Base-by-base conservation (phyloP, 2,329 filamentous ascomycete genomes). In the Phialocephala subalpina region DNA sequence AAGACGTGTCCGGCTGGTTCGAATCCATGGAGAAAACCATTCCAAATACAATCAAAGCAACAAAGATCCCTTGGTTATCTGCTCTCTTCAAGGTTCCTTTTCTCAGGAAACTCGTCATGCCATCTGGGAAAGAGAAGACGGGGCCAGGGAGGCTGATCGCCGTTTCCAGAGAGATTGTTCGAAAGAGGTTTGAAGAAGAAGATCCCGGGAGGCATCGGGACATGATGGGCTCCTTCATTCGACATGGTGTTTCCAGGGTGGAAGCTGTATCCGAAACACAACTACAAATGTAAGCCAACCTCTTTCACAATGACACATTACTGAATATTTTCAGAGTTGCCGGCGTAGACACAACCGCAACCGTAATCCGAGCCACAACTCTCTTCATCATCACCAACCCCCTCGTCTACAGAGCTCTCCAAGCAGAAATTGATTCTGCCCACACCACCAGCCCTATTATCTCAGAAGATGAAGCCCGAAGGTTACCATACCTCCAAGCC, bases 301-400 rank as follows among this genome's bases (percentile, higher is more conserved):
- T 53, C 20, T 22, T 12, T 8, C 20, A 22, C 22, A 38, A 12
- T n/a, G 3, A n/a, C 1, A 20, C 22, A 8, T n/a, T 27, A 18
- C 40, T 69, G 14, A 67, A 22, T 25, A 38, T 16, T 5, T 63
- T 16, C 40, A 70, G 68, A 47, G 78, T 86, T 5, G 86, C 86
- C 4, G 87, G 86, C 3, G 84, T 84, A 0, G 87, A 88, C 66
- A 87, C 85, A 0, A 87, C 86, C 0, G 84, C 87, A 0, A 85
- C 84, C 0, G 81, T 81, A 1, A 81, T 89, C 11, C 82, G 68
- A 45, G 62, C 61, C 14, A 70, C 62, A 7, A 38, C 71, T 2
- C 55, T 69, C 3, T 56, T 62, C 33, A 66, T 72, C n/a, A 62
- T 71, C 14, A 67, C 66, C 16, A 68, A 66, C 29, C 70, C 65